These are phyloP conservation scores for Calocybe gangraenosa DNA, from an alignment of 768 basidiomycete species.

Conservation along the genomic window DNA sequence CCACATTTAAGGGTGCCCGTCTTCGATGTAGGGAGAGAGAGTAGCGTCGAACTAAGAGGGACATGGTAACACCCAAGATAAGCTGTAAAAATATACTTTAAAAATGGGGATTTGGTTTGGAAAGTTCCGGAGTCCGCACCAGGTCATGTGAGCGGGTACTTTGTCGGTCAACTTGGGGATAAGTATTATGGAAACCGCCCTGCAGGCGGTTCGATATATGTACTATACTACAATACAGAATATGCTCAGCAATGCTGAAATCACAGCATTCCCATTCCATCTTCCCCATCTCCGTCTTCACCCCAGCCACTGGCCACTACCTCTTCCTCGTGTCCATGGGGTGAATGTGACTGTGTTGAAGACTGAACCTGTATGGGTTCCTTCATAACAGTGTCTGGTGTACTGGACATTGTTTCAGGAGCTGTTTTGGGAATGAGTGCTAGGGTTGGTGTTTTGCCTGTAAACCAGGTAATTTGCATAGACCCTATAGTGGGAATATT, in stretches of 20 bases:
- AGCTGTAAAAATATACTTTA: not conserved
- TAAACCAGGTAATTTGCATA: slow-evolving; percentile 67
- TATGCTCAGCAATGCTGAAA: too few relatives aligned
- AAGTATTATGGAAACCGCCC: too few relatives aligned
- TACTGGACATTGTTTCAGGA: slow-evolving; percentile 15
- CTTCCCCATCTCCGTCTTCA: slow-evolving; percentile 61
- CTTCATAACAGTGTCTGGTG: slow-evolving; percentile 13
- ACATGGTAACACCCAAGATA: slow-evolving; percentile 9
- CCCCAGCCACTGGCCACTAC: slow-evolving; percentile 69
- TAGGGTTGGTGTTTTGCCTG: slow-evolving; percentile 25
- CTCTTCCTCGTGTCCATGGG: slow-evolving; percentile 52
- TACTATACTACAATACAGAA: not conserved
- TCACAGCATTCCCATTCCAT: slow-evolving; percentile 71
- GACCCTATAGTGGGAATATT: slow-evolving; percentile 63
- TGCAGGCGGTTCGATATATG: too few relatives aligned
- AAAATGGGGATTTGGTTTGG: too few relatives aligned
- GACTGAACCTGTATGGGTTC: slow-evolving; percentile 14
- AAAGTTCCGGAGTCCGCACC: too few relatives aligned
- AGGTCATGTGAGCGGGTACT: not conserved
- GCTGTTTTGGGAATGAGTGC: slow-evolving; percentile 17
- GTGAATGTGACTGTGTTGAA: slow-evolving; percentile 25
- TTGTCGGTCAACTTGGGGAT: not conserved
- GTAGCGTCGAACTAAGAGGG: slow-evolving; percentile 11
- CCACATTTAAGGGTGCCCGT: slow-evolving; percentile 11
- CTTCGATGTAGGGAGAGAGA: slow-evolving; percentile 7